phyloP scores from a whole-genome alignment of 495 filamentous ascomycete genomes.

The Aspergillus cavernicola region DNA sequence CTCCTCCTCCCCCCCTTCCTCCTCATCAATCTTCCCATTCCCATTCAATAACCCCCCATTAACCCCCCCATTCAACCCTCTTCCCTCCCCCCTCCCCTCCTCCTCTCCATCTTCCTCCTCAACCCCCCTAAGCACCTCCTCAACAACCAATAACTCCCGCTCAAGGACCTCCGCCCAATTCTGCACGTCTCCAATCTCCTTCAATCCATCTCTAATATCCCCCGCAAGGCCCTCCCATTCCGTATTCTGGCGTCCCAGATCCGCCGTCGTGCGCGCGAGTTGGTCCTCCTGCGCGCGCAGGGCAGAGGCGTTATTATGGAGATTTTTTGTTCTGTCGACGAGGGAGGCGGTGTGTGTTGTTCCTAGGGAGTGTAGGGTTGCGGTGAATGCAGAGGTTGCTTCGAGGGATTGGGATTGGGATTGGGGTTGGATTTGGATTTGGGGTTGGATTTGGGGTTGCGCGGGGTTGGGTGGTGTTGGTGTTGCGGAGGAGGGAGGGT shows the following conservation, averaged over 20 bases:
- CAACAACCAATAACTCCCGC: slow-evolving; percentile 79
- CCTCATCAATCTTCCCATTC: slow-evolving; percentile 5
- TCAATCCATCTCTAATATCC: slow-evolving; percentile 66
- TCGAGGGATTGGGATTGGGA: slow-evolving; percentile 29
- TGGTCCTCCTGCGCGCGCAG: slow-evolving; percentile 72
- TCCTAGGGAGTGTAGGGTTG: slow-evolving; percentile 72
- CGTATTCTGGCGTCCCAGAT: slow-evolving; percentile 67
- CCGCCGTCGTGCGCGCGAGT: slow-evolving; percentile 58
- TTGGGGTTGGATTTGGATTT: neutral
- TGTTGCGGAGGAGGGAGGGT: too few species aligned
- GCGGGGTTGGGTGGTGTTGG: neutral
- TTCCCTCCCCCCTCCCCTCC: neutral
- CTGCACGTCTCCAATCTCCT: slow-evolving; percentile 94
- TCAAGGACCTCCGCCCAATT: slow-evolving; percentile 98
- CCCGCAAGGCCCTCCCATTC: slow-evolving; percentile 65
- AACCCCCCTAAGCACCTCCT: slow-evolving; percentile 76
- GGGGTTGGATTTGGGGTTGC: neutral
- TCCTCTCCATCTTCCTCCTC: slow-evolving; percentile 27
- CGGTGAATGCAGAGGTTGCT: slow-evolving; percentile 71
- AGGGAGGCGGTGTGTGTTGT: slow-evolving; percentile 65
- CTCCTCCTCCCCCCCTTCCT: slow-evolving; percentile 5
- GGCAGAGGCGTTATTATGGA: slow-evolving; percentile 68
- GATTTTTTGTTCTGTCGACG: slow-evolving; percentile 64
- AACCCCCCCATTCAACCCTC: slow-evolving; percentile 80
- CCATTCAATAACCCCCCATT: slow-evolving; percentile 13